Evolutionary conservation across 2,329 filamentous ascomycete genomes (phyloP), one percentile per base, ranked within the genome.

Genomic region (Endocalyx cinctus): DNA sequence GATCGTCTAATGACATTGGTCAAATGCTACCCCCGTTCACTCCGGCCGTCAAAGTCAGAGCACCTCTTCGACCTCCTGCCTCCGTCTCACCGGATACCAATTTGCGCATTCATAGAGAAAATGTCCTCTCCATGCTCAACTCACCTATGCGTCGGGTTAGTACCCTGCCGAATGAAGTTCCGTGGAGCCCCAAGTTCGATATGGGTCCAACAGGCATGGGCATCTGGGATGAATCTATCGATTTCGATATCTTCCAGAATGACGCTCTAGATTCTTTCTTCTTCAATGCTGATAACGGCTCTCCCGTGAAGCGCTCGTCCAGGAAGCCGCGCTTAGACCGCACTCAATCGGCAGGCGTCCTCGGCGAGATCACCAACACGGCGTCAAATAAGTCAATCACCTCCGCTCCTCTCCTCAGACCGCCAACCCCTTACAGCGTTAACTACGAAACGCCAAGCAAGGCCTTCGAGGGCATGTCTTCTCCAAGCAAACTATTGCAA

Each of bases 71-170:
- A 44, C 64, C 67, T 10, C 75, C 74, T 17, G 85, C 85, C 34
- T 95, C 90, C 1, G 82, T 87, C 13, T 97, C 90, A 11, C 90
- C 92, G 2, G 94, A 92, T 55, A 96, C 90, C 8, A 95, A 94
- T 53, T 72, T 97, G 14, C 81, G 83, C 37, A 80, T 92, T 46
- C 92, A 97, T 55, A 84, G 90, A 34, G 82, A 90, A 51, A 82
- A 79, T 45, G 87, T 97, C 42, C 74, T 76, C 39, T 76, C 82
- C 41, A 72, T 88, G 62, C 72, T 87, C 31, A 83, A 82, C 31
- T 87, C 84, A 5, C 84, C 84, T 17, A 64, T 72, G 35, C 57
- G 58, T 22, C 52, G 54, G 26, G 67, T 71, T 46, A 68, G 66
- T 41, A 64, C 67, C 43, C 57, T 78, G 30, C 64, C 69, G 12